Evolutionary conservation across 495 filamentous ascomycete species (phyloP).

Genomic region (Tuber calosporum): DNA sequence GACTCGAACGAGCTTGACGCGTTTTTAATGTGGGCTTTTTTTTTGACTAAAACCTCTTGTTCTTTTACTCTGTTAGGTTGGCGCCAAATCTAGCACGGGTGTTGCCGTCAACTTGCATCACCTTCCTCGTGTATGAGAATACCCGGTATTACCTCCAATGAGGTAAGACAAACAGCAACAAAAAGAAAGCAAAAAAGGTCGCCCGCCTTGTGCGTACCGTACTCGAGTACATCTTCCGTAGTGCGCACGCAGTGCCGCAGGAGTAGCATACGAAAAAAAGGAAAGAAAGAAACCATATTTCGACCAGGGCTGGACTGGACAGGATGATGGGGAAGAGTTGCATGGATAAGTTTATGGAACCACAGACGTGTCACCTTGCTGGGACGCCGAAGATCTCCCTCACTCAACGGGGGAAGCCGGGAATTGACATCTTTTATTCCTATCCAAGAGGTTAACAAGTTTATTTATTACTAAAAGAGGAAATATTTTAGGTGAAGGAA

Average conservation of each 20-base stretch:
- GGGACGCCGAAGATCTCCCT: constrained; percentile 34
- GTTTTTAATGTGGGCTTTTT: neutral
- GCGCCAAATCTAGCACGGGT: constrained; percentile 82
- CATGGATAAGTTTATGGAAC: constrained; percentile 38
- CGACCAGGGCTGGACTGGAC: constrained; percentile 3
- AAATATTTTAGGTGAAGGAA: too few species aligned
- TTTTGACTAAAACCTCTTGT: constrained; percentile 1
- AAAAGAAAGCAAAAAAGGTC: neutral
- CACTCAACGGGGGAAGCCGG: constrained; percentile 24
- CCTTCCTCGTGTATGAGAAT: constrained; percentile 98
- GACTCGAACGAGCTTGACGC: neutral
- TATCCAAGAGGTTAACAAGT: too few species aligned
- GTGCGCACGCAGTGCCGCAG: constrained; percentile 1
- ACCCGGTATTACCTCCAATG: constrained; percentile 60
- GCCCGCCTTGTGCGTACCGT: neutral
- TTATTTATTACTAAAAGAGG: too few species aligned
- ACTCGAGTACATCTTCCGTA: neutral
- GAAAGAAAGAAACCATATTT: neutral
- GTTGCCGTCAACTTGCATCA: constrained; percentile 89
- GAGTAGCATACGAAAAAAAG: neutral
- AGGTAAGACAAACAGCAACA: constrained; percentile 25
- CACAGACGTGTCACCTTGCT: constrained; percentile 37
- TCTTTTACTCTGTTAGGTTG: constrained; percentile 44
- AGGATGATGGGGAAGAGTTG: constrained; percentile 31
- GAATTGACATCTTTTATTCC: too few species aligned